A percentile compares a stretch with the other conserved stretches of the same genome.
Evolutionary conservation across 1,284 basidiomycete genomes (phyloP).

Genomic region (Meripilus lineatus): DNA sequence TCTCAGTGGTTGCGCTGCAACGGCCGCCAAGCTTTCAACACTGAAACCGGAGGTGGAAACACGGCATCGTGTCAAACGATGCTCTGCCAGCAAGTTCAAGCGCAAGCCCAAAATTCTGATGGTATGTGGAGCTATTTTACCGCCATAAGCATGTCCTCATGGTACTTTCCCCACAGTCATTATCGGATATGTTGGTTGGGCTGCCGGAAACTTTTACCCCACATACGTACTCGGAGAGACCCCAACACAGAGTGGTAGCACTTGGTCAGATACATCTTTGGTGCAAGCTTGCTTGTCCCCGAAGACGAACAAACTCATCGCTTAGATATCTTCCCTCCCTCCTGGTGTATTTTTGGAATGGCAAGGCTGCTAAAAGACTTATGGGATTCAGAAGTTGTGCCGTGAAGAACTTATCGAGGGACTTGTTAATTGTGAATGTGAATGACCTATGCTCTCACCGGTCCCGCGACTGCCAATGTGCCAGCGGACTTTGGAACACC

Average conservation of each 20-base stretch:
- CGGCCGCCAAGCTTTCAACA: slow-evolving; percentile 56
- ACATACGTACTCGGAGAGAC: slow-evolving; percentile 34
- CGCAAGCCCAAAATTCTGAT: slow-evolving; percentile 47
- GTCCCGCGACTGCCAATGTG: too few species aligned
- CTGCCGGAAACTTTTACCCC: slow-evolving; percentile 32
- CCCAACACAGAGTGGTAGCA: slow-evolving; percentile 30
- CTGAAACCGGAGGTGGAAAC: slow-evolving; percentile 59
- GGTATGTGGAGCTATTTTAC: slow-evolving; percentile 23
- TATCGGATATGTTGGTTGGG: slow-evolving; percentile 43
- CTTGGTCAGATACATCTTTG: slow-evolving; percentile 39
- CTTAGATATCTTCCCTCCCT: too few species aligned
- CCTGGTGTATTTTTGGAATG: too few species aligned
- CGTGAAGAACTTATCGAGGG: too few species aligned
- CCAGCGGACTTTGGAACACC: too few species aligned
- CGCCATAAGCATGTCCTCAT: background rate
- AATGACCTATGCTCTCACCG: too few species aligned
- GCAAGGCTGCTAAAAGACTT: too few species aligned
- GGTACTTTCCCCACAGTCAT: slow-evolving; percentile 22
- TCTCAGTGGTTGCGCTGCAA: slow-evolving; percentile 45
- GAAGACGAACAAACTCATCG: slow-evolving; percentile 9
- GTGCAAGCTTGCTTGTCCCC: slow-evolving; percentile 39
- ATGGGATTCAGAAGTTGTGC: too few species aligned
- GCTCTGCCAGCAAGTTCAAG: slow-evolving; percentile 46
- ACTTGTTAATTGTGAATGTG: too few species aligned
- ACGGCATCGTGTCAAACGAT: slow-evolving; percentile 41